These are phyloP conservation scores for Populus tremula DNA, from an alignment of 345 rosid species.

Conservation along the genomic window DNA sequence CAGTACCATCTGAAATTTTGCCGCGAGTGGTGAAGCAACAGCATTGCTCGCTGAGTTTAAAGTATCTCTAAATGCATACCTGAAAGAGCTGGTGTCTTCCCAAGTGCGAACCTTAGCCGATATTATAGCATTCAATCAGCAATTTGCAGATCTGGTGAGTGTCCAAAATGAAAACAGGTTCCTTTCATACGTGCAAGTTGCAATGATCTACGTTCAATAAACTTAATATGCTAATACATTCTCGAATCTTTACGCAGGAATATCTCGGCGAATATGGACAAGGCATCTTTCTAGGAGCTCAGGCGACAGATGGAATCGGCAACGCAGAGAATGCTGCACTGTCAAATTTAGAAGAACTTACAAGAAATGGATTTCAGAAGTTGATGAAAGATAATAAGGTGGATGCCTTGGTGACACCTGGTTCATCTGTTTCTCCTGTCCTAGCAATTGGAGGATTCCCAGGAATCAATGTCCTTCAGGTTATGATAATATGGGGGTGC, in stretches of 20 bases:
- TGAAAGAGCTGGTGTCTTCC: conserved; percentile 40
- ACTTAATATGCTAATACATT: too few species aligned
- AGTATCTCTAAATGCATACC: conserved; percentile 45
- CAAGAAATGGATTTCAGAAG: conserved; percentile 51
- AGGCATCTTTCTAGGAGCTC: conserved; percentile 37
- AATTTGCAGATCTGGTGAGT: conserved; percentile 41
- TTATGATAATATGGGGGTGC: conserved; percentile 42
- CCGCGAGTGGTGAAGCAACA: conserved; percentile 35
- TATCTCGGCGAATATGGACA: conserved; percentile 47
- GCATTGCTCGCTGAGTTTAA: conserved; percentile 56
- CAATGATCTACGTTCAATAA: too few species aligned
- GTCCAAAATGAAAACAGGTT: not conserved
- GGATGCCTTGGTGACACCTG: conserved; percentile 52
- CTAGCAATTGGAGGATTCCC: conserved; percentile 70
- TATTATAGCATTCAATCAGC: conserved; percentile 49
- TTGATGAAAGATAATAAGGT: conserved; percentile 43
- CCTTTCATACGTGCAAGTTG: too few species aligned
- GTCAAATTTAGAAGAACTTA: conserved; percentile 25
- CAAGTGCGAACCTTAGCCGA: conserved; percentile 58
- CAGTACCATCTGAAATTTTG: conserved; percentile 3
- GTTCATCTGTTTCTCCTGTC: conserved; percentile 17
- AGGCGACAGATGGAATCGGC: conserved; percentile 41
- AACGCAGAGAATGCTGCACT: conserved; percentile 28
- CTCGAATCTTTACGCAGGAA: conserved; percentile 37
- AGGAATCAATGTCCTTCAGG: conserved; percentile 65